A percentile compares a stretch with the other conserved stretches of the same genome.
phyloP scores from a whole-genome alignment of 805 yeast genomes.

The Metschnikowia lochheadii region DNA sequence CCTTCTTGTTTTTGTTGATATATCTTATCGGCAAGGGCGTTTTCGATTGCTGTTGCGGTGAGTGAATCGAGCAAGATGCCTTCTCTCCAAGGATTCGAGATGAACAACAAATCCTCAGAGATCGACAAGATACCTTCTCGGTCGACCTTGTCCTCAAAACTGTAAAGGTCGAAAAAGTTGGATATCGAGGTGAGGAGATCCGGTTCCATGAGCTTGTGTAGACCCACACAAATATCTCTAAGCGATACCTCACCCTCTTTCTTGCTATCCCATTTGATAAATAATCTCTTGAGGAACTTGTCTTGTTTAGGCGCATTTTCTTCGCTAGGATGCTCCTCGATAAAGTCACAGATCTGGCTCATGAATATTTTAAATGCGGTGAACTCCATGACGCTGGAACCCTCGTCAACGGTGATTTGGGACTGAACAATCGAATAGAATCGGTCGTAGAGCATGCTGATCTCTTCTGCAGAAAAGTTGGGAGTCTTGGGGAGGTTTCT shows the following conservation, averaged over 20 bases:
- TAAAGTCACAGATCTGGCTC: conserved; percentile 81
- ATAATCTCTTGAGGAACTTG: conserved; percentile 60
- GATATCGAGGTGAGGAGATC: conserved; percentile 79
- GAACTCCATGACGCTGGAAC: conserved; percentile 68
- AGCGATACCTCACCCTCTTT: conserved; percentile 54
- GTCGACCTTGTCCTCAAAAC: conserved; percentile 53
- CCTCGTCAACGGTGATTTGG: conserved; percentile 45
- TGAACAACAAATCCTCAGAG: conserved; percentile 79
- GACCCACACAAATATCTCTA: conserved; percentile 66
- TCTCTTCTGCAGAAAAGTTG: conserved; percentile 52
- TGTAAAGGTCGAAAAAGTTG: conserved; percentile 70
- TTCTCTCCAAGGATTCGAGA: conserved; percentile 85
- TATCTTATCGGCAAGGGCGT: conserved; percentile 62
- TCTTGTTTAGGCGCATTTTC: conserved; percentile 25
- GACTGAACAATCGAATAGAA: conserved; percentile 74
- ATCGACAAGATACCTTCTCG: conserved; percentile 77
- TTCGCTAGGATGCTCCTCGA: conserved; percentile 25
- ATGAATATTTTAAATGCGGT: conserved; percentile 69
- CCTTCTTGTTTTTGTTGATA: conserved; percentile 38
- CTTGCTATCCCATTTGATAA: conserved; percentile 65
- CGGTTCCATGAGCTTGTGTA: conserved; percentile 61
- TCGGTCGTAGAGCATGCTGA: conserved; percentile 77
- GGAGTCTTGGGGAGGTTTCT: conserved; percentile 77
- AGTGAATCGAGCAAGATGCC: conserved; percentile 60
- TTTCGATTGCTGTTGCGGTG: conserved; percentile 60